Evolutionary conservation across 2,329 filamentous ascomycete genomes (phyloP).

Genomic region (Helotiales sp.): DNA sequence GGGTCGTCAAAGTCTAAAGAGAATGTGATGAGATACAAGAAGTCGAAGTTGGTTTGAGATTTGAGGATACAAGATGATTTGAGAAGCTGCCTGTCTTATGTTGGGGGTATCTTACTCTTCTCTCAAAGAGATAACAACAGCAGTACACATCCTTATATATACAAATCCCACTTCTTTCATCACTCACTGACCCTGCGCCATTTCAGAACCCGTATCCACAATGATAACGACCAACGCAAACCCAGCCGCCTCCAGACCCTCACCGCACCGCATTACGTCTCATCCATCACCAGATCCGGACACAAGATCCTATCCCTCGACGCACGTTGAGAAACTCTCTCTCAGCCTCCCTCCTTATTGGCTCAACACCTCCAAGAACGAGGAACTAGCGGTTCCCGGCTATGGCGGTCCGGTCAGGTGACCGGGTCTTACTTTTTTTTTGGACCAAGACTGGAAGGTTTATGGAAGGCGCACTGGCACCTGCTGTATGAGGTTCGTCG

Average conservation of each 20-base stretch:
- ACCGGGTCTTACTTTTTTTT: background rate
- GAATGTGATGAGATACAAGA: background rate
- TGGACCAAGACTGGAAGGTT: background rate
- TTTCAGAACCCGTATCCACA: background rate
- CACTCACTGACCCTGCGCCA: background rate
- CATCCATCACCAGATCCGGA: background rate
- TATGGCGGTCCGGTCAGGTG: background rate
- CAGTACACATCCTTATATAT: background rate
- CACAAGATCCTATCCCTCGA: background rate
- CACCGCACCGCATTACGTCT: constrained; percentile 10
- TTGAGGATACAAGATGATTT: background rate
- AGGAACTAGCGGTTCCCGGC: background rate
- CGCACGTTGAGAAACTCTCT: constrained; percentile 2
- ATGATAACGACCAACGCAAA: background rate
- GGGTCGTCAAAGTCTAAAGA: background rate
- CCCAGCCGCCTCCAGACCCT: background rate
- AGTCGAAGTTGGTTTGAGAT: background rate
- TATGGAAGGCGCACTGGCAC: constrained; percentile 1
- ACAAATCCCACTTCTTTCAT: background rate
- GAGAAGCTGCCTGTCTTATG: background rate
- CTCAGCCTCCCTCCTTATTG: background rate
- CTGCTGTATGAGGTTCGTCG: background rate
- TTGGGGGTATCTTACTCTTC: background rate
- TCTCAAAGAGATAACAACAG: background rate
- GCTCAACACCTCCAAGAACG: background rate